Evolutionary conservation across 495 filamentous ascomycete genomes (phyloP).

Genomic region (Diplogelasinospora grovesii): DNA sequence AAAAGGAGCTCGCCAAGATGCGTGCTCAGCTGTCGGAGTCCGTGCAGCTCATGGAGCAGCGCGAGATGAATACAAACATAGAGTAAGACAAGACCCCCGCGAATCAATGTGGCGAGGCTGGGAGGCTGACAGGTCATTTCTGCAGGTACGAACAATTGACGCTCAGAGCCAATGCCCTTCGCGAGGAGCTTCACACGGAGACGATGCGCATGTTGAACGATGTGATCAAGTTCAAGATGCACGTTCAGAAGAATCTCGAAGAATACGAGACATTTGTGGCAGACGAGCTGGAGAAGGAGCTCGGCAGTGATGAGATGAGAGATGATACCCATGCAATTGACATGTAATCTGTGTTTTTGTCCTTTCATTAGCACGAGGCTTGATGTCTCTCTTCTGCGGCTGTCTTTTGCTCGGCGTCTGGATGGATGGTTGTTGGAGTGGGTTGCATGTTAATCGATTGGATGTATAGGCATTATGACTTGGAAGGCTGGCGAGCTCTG

Average conservation of each 20-base stretch:
- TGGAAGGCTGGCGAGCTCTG: too few relatives aligned
- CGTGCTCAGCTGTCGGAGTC: constrained; percentile 74
- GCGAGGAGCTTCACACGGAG: constrained; percentile 92
- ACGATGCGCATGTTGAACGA: constrained; percentile 95
- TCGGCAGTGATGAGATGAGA: constrained; percentile 45
- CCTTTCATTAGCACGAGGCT: too few relatives aligned
- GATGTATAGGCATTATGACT: too few relatives aligned
- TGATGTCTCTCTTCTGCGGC: too few relatives aligned
- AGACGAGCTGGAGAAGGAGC: constrained; percentile 82
- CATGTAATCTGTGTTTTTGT: too few relatives aligned
- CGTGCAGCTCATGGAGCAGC: constrained; percentile 87
- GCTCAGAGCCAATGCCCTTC: constrained; percentile 70
- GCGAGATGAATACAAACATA: constrained; percentile 93
- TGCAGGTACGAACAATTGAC: constrained; percentile 81
- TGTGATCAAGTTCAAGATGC: constrained; percentile 97
- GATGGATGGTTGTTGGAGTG: too few relatives aligned
- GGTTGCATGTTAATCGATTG: too few relatives aligned
- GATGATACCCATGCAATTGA: constrained; percentile 31
- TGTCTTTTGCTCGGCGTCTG: too few relatives aligned
- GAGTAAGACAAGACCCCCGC: constrained; percentile 51
- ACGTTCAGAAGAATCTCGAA: constrained; percentile 84
- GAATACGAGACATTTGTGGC: constrained; percentile 89
- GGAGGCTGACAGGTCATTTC: constrained; percentile 12
- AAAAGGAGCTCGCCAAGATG: constrained; percentile 94
- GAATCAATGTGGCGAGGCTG: not conserved